Percentiles rank a stretch among this genome's conserved stretches.
Conservation (phyloP, 441 rosid genomes). For the Melastoma candidum region DNA sequence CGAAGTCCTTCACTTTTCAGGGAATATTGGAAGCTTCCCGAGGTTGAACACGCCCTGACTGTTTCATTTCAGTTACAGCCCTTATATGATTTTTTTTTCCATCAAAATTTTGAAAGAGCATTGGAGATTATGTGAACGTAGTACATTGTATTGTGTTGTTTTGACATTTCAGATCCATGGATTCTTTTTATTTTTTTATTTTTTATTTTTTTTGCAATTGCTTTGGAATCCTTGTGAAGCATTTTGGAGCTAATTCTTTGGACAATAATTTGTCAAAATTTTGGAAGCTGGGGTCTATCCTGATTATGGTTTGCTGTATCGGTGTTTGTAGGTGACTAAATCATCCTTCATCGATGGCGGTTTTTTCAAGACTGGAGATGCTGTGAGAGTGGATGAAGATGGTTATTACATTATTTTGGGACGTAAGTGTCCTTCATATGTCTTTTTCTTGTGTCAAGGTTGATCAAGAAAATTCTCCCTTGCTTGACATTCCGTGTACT, state of each 20-base stretch:
- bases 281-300: background rate
- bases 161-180: background rate
- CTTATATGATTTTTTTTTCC: no score
- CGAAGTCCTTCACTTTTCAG: conserved; percentile 91
- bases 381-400: conserved; percentile 75
- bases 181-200: conserved; percentile 5
- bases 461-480: no score
- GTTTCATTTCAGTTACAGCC: no score
- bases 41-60: conserved; percentile 25
- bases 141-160: background rate
- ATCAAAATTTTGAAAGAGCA: no score
- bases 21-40: conserved; percentile 94
- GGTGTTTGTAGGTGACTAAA: conserved; percentile 44
- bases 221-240: background rate
- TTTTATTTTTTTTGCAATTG: conserved; percentile 6
- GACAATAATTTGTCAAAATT: no score
- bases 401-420: conserved; percentile 85
- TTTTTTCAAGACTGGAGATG: conserved; percentile 95
- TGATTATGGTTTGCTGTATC: background rate
- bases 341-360: conserved; percentile 80
- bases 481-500: no score
- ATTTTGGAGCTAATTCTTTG: no score
- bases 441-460: background rate
- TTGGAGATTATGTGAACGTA: no score
- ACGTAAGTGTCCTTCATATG: conserved; percentile 45